A percentile compares a stretch with the other conserved stretches of the same genome.
Conservation (phyloP, 2,329 filamentous ascomycete genomes). For the Colletotrichum euphorbiae region DNA sequence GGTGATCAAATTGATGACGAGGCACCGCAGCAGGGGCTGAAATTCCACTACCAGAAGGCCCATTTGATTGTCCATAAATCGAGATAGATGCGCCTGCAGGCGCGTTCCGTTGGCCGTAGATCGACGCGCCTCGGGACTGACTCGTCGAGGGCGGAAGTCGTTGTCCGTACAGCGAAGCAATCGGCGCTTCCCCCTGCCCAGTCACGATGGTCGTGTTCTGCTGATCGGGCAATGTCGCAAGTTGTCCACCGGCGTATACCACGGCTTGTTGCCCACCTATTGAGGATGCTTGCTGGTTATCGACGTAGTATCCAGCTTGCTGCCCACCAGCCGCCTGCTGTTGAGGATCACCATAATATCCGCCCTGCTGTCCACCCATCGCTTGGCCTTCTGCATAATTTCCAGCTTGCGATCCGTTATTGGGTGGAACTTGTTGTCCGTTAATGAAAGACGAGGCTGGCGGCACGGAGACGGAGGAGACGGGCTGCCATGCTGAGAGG, state of each 20-base stretch:
- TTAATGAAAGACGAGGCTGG: conserved; percentile 17
- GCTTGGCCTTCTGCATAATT: conserved; percentile 8
- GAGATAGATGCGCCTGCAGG: conserved; percentile 3
- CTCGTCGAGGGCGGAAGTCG: conserved; percentile 1
- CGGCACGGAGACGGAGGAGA: conserved; percentile 20
- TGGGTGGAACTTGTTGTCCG: background rate
- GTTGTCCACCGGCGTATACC: background rate
- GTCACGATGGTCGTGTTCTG: background rate
- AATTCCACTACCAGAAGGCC: background rate
- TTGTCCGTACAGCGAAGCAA: conserved; percentile 14
- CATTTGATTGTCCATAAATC: conserved; percentile 8
- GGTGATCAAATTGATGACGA: conserved; percentile 34
- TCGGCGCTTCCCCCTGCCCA: conserved; percentile 4
- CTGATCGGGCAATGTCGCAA: background rate
- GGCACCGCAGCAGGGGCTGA: background rate
- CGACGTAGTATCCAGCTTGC: conserved; percentile 6
- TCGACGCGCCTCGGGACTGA: background rate
- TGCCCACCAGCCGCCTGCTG: conserved; percentile 9
- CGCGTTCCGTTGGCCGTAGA: conserved; percentile 5
- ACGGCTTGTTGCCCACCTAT: background rate
- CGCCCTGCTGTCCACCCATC: conserved; percentile 11
- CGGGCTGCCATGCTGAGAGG: conserved; percentile 9
- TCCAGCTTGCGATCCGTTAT: conserved; percentile 3
- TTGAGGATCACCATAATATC: conserved; percentile 15
- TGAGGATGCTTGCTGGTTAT: background rate